Conservation (phyloP, 345 rosid species). For the Noccaea caerulescens region DNA sequence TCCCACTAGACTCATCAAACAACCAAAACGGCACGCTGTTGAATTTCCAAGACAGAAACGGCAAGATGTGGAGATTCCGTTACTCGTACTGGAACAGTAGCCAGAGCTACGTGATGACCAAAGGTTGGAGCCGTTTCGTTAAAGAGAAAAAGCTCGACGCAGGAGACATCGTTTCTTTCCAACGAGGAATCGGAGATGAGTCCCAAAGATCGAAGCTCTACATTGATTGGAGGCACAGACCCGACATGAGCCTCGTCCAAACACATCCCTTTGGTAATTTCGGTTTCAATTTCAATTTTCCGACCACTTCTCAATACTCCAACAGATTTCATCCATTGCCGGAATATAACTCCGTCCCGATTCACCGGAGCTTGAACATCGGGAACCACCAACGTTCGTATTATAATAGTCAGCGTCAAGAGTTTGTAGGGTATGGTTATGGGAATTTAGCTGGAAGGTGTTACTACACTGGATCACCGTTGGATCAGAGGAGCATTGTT, state of each 20-base stretch:
- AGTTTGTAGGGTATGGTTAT: conserved; percentile 46
- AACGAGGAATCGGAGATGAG: conserved; percentile 59
- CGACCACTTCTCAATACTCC: conserved; percentile 48
- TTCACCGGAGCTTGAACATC: conserved; percentile 39
- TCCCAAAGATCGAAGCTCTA: conserved; percentile 51
- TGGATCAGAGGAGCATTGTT: conserved; percentile 43
- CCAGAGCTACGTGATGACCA: conserved; percentile 85
- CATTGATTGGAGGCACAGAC: conserved; percentile 76
- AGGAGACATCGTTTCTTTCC: conserved; percentile 78
- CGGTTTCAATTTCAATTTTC: conserved; percentile 46
- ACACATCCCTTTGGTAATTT: conserved; percentile 39
- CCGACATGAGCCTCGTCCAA: conserved; percentile 47
- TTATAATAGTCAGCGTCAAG: conserved; percentile 43
- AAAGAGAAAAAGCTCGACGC: conserved; percentile 80
- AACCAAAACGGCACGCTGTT: conserved; percentile 73
- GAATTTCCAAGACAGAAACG: conserved; percentile 72
- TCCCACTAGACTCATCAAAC: conserved; percentile 73
- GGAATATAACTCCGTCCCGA: conserved; percentile 33
- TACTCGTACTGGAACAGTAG: conserved; percentile 84
- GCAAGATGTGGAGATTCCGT: conserved; percentile 68
- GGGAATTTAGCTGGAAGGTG: conserved; percentile 47
- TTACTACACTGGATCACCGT: conserved; percentile 55
- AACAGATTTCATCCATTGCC: conserved; percentile 55
- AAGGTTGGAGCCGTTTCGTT: conserved; percentile 86
- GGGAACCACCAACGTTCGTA: conserved; percentile 43